A percentile compares a stretch with the other conserved stretches of the same genome.
These are phyloP conservation scores for Mycena capillaripes DNA, from an alignment of 768 basidiomycete genomes.

Conservation along the genomic window DNA sequence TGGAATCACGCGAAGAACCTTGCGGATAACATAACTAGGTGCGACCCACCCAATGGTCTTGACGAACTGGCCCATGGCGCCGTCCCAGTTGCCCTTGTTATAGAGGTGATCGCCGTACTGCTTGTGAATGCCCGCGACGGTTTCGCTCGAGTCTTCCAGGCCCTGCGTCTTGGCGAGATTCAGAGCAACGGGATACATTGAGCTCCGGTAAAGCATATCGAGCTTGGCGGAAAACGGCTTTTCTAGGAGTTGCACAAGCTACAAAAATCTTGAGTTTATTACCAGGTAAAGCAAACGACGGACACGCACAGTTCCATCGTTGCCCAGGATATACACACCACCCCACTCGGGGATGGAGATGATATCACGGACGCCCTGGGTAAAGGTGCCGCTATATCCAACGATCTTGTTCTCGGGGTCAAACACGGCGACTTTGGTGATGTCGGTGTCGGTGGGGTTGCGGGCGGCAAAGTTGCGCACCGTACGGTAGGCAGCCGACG, in stretches of 20 bases:
- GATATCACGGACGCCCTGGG: constrained; percentile 86
- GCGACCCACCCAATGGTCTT: constrained; percentile 91
- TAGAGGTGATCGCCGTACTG: constrained; percentile 96
- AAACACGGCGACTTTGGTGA: constrained; percentile 87
- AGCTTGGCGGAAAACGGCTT: constrained; percentile 89
- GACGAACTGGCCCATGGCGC: constrained; percentile 92
- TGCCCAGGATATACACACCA: constrained; percentile 81
- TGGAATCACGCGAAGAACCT: constrained; percentile 61
- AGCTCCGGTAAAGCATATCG: constrained; percentile 86
- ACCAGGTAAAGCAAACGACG: not conserved
- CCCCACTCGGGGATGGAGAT: constrained; percentile 80
- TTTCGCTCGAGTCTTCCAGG: constrained; percentile 70
- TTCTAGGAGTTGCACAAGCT: constrained; percentile 81
- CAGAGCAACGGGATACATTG: constrained; percentile 84
- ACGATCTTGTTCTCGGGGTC: constrained; percentile 94
- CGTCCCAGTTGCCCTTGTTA: constrained; percentile 91
- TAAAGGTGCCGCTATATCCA: constrained; percentile 85
- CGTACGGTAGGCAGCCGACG: constrained; percentile 77
- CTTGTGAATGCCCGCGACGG: constrained; percentile 88
- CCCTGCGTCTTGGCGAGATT: constrained; percentile 86
- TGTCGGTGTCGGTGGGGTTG: constrained; percentile 65
- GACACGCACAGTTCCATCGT: constrained; percentile 77
- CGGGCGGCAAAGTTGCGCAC: constrained; percentile 80
- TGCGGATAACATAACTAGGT: constrained; percentile 97
- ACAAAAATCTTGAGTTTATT: constrained; percentile 9